Evolutionary conservation across 1,284 basidiomycete species (phyloP), one percentile per base, ranked within the genome.

Genomic region (Agaricales sp.): DNA sequence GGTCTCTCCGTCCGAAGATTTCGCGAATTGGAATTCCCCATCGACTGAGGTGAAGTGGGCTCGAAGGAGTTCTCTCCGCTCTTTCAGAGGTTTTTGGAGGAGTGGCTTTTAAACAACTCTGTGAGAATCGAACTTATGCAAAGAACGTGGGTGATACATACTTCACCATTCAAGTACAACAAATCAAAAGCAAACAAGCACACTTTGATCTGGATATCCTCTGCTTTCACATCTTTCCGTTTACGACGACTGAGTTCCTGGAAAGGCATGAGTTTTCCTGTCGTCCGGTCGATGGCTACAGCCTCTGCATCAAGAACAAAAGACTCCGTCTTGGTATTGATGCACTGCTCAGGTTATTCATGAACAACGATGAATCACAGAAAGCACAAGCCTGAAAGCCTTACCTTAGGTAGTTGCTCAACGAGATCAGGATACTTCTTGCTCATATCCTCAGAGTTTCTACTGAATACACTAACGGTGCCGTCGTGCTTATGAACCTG

Each of bases 371-470:
- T 22, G 16, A 46, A 25, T 39, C 48, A 45, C 14, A 3, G 13
- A 41, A 47, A 44, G 46, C 14, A 69, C 8, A 43, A 43, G 41
- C 8, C 41, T 43, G 12, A 18, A 45, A 4, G 18, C 44, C 77
- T 56, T 55, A 92, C 93, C 45, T 78, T 75, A 1, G 94, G 92
- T 25, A 98, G 73, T 61, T 98, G 93, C 57, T 92, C 90, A 14
- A 98, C 81, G 13, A 99, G 72, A 69, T 99, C 96, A 0, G 95
- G 96, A 67, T 99, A 99, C 63, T 99, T 99, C 62, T 93, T 93
- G 63, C 89, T 94, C 96, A 99, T 99, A 62, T 99, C 92, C 65
- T 99, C 96, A 26, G 92, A 96, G 66, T 99, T 99, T 47, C 96
- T 75, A 64, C 91, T 95, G 67, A 98, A 99, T 35, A 99, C 86